These are phyloP conservation scores for Podochytrium sp. DNA, from an alignment of 192 early-diverging fungal species.

Conservation along the genomic window DNA sequence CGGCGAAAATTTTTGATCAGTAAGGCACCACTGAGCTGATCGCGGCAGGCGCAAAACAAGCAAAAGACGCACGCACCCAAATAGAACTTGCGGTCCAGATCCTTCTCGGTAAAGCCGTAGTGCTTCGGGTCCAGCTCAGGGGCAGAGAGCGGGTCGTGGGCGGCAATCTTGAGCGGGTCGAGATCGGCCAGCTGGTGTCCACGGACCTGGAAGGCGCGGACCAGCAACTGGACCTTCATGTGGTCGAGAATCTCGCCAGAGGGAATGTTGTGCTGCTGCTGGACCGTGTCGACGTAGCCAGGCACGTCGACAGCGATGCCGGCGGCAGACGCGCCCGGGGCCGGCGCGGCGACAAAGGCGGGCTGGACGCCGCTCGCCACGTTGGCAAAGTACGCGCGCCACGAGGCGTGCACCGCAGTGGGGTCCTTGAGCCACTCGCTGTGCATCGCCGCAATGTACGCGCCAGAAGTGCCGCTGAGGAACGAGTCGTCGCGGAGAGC, in stretches of 20 bases:
- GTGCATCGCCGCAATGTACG: constrained; percentile 97
- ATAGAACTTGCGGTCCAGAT: constrained; percentile 89
- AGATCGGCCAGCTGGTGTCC: constrained; percentile 95
- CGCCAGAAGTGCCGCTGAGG: constrained; percentile 80
- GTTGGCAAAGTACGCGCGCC: constrained; percentile 94
- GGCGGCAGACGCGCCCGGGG: constrained; percentile 26
- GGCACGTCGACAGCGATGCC: too few relatives aligned
- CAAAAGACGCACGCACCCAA: constrained; percentile 55
- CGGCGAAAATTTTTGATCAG: neutral
- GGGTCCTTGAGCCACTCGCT: constrained; percentile 90
- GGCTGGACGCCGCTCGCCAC: constrained; percentile 29
- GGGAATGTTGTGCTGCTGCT: constrained; percentile 49
- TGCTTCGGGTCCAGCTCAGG: constrained; percentile 83
- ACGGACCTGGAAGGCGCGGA: constrained; percentile 91
- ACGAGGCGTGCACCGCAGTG: constrained; percentile 88
- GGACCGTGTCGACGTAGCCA: constrained; percentile 11
- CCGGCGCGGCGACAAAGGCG: constrained; percentile 80
- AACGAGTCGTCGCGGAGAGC: constrained; percentile 54
- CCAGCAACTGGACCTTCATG: constrained; percentile 96
- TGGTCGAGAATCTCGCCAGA: constrained; percentile 84
- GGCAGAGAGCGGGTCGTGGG: constrained; percentile 60
- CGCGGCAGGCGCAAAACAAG: neutral
- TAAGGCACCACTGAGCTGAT: neutral
- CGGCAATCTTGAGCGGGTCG: constrained; percentile 89
- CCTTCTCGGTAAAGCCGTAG: constrained; percentile 94